Percentiles rank a stretch among this genome's conserved stretches.
Conservation (phyloP, 495 filamentous ascomycete genomes). For the Daldinia grandis region DNA sequence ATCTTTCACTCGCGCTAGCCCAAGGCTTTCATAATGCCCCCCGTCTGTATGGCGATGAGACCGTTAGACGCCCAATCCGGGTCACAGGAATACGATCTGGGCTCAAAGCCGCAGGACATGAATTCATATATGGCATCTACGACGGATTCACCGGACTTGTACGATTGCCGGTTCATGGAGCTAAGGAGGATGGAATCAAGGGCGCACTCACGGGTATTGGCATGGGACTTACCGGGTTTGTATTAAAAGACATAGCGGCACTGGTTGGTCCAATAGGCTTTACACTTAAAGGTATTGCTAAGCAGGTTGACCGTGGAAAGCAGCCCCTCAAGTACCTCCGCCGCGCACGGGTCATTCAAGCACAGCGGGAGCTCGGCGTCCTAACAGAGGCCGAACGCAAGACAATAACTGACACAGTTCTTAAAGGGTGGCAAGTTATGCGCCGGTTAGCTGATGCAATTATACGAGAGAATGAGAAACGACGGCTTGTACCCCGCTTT, state of each 20-base stretch:
- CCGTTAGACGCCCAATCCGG: slow-evolving; percentile 56
- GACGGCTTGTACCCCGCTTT: slow-evolving; percentile 43
- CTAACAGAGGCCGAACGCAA: slow-evolving; percentile 45
- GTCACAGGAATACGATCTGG: slow-evolving; percentile 76
- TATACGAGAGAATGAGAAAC: slow-evolving; percentile 50
- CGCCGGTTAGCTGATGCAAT: slow-evolving; percentile 48
- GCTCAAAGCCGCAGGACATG: slow-evolving; percentile 69
- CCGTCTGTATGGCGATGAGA: slow-evolving; percentile 73
- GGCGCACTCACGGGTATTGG: slow-evolving; percentile 74
- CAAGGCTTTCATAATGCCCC: slow-evolving; percentile 89
- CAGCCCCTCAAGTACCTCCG: slow-evolving; percentile 60
- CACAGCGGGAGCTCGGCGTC: slow-evolving; percentile 48
- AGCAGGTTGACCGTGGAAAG: slow-evolving; percentile 56
- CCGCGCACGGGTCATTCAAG: slow-evolving; percentile 59
- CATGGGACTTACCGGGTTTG: slow-evolving; percentile 77
- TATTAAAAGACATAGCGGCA: slow-evolving; percentile 74
- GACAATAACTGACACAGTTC: slow-evolving; percentile 35
- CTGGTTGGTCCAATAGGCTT: slow-evolving; percentile 70
- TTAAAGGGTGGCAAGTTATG: slow-evolving; percentile 57
- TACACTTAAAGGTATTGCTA: slow-evolving; percentile 70
- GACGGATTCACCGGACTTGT: slow-evolving; percentile 79
- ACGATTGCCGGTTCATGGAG: slow-evolving; percentile 70
- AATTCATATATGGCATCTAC: slow-evolving; percentile 74
- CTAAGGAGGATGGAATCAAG: slow-evolving; percentile 60
- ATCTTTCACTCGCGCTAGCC: slow-evolving; percentile 74